phyloP scores from a whole-genome alignment of 2,329 filamentous ascomycete genomes.

The Madurella mycetomatis region DNA sequence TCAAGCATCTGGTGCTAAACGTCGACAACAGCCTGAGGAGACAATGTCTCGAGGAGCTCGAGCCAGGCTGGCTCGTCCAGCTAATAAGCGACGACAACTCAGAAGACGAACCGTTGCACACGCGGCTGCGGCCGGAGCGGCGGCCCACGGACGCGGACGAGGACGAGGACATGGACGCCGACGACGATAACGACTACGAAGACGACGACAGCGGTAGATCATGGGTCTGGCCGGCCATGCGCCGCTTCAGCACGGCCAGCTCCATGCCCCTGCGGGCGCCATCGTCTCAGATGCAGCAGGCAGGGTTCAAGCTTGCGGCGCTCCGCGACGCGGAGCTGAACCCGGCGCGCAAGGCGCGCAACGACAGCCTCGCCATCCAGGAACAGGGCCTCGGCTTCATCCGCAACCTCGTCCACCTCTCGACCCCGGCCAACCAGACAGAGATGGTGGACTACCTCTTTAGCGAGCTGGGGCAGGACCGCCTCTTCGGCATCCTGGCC shows the following conservation, averaged over 20 bases:
- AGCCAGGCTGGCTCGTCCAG: constrained; percentile 73
- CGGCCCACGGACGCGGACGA: constrained; percentile 32
- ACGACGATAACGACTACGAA: constrained; percentile 33
- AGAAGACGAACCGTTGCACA: constrained; percentile 48
- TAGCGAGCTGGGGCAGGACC: constrained; percentile 66
- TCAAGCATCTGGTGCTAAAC: constrained; percentile 82
- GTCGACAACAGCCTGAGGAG: constrained; percentile 69
- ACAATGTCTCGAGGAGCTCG: constrained; percentile 70
- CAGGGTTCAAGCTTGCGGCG: constrained; percentile 45
- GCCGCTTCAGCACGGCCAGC: constrained; percentile 14
- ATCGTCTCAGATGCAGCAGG: constrained; percentile 43
- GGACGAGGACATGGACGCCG: constrained; percentile 53
- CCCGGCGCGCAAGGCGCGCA: constrained; percentile 61
- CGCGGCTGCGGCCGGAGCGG: constrained; percentile 22
- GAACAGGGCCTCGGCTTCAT: constrained; percentile 88
- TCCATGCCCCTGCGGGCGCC: constrained; percentile 17
- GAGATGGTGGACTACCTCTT: constrained; percentile 86
- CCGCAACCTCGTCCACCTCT: constrained; percentile 78
- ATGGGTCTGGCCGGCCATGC: constrained; percentile 22
- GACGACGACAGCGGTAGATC: constrained; percentile 18
- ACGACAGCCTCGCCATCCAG: constrained; percentile 79
- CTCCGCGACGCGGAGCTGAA: constrained; percentile 65
- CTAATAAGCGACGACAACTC: constrained; percentile 62
- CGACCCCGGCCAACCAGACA: constrained; percentile 45
- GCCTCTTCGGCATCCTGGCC: constrained; percentile 75